A percentile compares a stretch with the other conserved stretches of the same genome.
These are phyloP conservation scores for Trichomonas gallinae DNA, from an alignment of 208 protist genomes.

Conservation along the genomic window DNA sequence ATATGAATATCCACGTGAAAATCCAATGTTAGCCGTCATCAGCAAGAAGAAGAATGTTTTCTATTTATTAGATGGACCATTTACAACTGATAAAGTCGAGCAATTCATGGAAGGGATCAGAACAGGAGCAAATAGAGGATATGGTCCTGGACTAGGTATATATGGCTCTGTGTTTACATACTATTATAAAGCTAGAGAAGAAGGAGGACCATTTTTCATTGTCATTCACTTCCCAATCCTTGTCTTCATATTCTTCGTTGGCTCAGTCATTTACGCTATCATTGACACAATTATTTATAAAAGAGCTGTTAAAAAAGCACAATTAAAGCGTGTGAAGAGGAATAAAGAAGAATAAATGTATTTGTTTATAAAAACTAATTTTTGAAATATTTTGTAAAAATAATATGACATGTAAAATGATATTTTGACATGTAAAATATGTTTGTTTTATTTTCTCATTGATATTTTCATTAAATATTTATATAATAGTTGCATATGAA, in stretches of 20 bases:
- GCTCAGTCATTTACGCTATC: background rate
- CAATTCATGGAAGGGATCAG: background rate
- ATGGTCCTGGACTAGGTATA: background rate
- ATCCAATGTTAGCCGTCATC: background rate
- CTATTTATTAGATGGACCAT: background rate
- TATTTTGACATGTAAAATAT: too few relatives aligned
- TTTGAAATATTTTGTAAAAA: too few relatives aligned
- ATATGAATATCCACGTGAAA: background rate
- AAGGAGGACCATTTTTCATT: background rate
- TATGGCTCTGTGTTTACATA: background rate
- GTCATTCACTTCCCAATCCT: background rate
- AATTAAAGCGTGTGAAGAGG: background rate
- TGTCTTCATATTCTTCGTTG: background rate
- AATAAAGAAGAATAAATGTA: background rate
- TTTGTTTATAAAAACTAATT: too few relatives aligned
- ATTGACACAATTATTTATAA: background rate
- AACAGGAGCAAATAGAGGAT: background rate
- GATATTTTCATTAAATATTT: too few relatives aligned
- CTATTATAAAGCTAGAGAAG: background rate
- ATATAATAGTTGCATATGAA: too few relatives aligned
- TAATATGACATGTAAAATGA: too few relatives aligned
- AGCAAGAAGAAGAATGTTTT: background rate
- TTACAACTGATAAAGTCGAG: background rate
- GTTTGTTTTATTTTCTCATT: too few relatives aligned
- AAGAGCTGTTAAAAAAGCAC: background rate